Evolutionary conservation across 2,329 filamentous ascomycete genomes (phyloP).

Genomic region (Trichoderma citrinoviride): DNA sequence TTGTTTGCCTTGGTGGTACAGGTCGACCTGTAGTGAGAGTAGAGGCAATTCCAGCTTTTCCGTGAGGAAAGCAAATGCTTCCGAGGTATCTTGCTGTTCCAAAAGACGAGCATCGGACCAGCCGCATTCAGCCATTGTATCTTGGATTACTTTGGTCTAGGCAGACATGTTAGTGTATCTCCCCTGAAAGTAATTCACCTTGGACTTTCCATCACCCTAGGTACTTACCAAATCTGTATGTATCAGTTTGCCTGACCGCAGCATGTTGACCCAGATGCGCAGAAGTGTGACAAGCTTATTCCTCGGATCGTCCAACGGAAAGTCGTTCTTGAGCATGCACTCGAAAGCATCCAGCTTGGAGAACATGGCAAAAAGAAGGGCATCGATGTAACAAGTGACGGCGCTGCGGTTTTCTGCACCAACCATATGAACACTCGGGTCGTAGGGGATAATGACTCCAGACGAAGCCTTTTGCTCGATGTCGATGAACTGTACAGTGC

Average conservation of each 20-base stretch:
- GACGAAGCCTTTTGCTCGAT: conserved; percentile 79
- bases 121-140: conserved; percentile 78
- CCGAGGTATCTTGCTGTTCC: conserved; percentile 92
- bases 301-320: conserved; percentile 63
- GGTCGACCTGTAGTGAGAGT: conserved; percentile 86
- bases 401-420: conserved; percentile 82
- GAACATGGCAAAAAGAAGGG: conserved; percentile 94
- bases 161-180: conserved; percentile 22
- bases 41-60: conserved; percentile 84
- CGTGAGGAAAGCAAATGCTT: conserved; percentile 93
- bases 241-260: conserved; percentile 81
- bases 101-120: conserved; percentile 76
- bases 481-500: conserved; percentile 71
- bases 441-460: conserved; percentile 73
- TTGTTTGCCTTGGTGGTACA: conserved; percentile 87
- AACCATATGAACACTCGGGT: conserved; percentile 67
- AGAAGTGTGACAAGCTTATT: conserved; percentile 74
- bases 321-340: conserved; percentile 80
- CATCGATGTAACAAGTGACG: conserved; percentile 93
- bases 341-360: conserved; percentile 87
- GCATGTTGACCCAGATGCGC: conserved; percentile 88
- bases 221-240: conserved; percentile 76
- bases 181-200: too few species aligned
- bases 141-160: conserved; percentile 78
- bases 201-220: too few species aligned